A percentile compares a stretch with the other conserved stretches of the same genome.
These are phyloP conservation scores for Cytospora chrysosperma DNA, from an alignment of 2,329 filamentous ascomycete species.

Conservation along the genomic window DNA sequence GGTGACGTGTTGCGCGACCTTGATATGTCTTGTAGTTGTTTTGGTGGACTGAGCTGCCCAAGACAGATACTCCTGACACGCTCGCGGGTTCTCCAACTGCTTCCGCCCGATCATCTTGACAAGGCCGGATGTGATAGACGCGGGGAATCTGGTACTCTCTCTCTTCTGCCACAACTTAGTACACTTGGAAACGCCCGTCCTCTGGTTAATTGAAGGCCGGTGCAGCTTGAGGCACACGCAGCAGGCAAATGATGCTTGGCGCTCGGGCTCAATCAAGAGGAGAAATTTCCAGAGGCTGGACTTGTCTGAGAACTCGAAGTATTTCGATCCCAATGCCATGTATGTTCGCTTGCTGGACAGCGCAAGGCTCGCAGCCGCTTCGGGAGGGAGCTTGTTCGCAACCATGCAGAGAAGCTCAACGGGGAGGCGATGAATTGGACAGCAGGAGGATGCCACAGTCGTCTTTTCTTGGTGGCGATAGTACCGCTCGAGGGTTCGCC, in stretches of 20 bases:
- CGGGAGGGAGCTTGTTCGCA: not conserved
- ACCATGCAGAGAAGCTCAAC: not conserved
- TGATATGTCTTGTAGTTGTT: conserved; percentile 5
- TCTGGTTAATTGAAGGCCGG: not conserved
- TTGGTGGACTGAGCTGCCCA: not conserved
- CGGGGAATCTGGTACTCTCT: not conserved
- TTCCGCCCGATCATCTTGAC: conserved; percentile 10
- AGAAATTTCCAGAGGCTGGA: not conserved
- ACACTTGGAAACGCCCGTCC: too few relatives aligned
- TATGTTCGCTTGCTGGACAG: not conserved
- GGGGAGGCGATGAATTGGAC: not conserved
- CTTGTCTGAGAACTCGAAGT: not conserved
- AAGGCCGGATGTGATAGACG: not conserved
- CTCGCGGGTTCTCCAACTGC: not conserved
- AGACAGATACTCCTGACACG: not conserved
- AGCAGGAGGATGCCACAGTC: not conserved
- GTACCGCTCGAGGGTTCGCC: not conserved
- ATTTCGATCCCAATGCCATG: not conserved
- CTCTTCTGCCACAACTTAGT: rapidly evolving
- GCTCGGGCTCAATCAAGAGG: not conserved
- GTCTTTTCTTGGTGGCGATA: not conserved
- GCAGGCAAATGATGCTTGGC: not conserved
- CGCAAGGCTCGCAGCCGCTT: not conserved
- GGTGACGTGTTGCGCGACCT: not conserved
- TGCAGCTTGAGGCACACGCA: not conserved